These are phyloP conservation scores for Verruconis gallopava DNA, from an alignment of 2,329 filamentous ascomycete genomes.

Conservation along the genomic window DNA sequence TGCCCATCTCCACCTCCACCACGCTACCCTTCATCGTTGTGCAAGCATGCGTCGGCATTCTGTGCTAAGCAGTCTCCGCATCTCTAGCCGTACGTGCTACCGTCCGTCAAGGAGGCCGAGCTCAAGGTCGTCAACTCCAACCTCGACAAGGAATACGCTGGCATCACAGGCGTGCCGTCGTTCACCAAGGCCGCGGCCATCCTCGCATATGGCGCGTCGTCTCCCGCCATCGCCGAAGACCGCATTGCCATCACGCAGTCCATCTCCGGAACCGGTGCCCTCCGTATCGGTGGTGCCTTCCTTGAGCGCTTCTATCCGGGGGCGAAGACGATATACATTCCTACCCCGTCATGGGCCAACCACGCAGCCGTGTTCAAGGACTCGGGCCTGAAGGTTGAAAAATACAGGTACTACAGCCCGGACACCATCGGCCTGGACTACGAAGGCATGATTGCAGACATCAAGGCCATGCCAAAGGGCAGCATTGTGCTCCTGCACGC, in stretches of 20 bases:
- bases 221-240: conserved; percentile 56
- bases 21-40: too few relatives aligned
- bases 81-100: conserved; percentile 89
- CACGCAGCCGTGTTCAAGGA: conserved; percentile 94
- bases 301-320: conserved; percentile 81
- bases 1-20: too few relatives aligned
- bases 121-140: conserved; percentile 64
- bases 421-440: conserved; percentile 97
- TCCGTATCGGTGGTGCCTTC: conserved; percentile 91
- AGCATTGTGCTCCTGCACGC: conserved; percentile 91
- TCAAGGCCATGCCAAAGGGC: conserved; percentile 75
- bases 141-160: conserved; percentile 94
- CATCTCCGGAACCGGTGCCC: conserved; percentile 93
- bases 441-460: conserved; percentile 78
- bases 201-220: conserved; percentile 80
- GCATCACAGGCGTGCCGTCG: conserved; percentile 88
- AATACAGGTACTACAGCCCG: conserved; percentile 99
- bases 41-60: background rate
- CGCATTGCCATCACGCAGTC: conserved; percentile 89
- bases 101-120: conserved; percentile 82
- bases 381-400: conserved; percentile 77
- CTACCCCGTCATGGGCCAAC: conserved; percentile 94
- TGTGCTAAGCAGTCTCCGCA: too few relatives aligned
- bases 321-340: conserved; percentile 93
- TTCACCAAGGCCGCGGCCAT: conserved; percentile 87